Conservation (phyloP, 1,284 basidiomycete genomes). For the Ustilago bromivora region DNA sequence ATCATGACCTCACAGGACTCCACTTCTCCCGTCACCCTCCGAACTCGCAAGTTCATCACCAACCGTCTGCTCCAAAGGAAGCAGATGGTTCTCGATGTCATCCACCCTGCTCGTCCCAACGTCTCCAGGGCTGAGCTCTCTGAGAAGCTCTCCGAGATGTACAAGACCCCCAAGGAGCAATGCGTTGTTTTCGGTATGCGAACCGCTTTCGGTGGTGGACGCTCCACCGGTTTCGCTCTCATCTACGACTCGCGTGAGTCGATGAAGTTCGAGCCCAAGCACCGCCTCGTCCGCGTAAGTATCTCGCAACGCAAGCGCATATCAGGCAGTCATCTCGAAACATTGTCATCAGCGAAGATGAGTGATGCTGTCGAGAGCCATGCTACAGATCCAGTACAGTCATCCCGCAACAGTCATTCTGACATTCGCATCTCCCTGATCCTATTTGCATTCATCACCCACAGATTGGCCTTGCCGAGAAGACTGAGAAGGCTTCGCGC, state of each 20-base stretch:
- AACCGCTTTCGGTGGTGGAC: slow-evolving; percentile 98
- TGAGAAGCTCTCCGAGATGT: slow-evolving; percentile 86
- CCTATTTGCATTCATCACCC: slow-evolving; percentile 2
- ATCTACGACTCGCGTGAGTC: slow-evolving; percentile 97
- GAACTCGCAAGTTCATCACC: slow-evolving; percentile 99
- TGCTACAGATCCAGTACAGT: not conserved
- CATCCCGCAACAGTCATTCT: slow-evolving; percentile 11
- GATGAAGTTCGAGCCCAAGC: slow-evolving; percentile 93
- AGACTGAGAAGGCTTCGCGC: slow-evolving; percentile 91
- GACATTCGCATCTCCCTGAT: slow-evolving; percentile 6
- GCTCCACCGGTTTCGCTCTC: slow-evolving; percentile 92
- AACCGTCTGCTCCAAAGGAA: slow-evolving; percentile 94
- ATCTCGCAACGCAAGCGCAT: slow-evolving; percentile 26
- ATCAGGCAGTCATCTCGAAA: not conserved
- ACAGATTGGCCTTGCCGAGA: slow-evolving; percentile 78
- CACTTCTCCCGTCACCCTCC: slow-evolving; percentile 92
- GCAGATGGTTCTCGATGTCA: slow-evolving; percentile 84
- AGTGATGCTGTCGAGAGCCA: not conserved
- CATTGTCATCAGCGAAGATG: not conserved
- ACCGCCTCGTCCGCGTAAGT: slow-evolving; percentile 89
- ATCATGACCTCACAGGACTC: slow-evolving; percentile 73
- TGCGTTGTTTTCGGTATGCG: slow-evolving; percentile 76
- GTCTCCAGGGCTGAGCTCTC: slow-evolving; percentile 92
- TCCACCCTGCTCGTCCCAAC: slow-evolving; percentile 95
- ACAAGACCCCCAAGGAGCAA: slow-evolving; percentile 77